Evolutionary conservation across 1,284 basidiomycete genomes (phyloP), one percentile per base, ranked within the genome.

Genomic region (Microbotryum intermedium): DNA sequence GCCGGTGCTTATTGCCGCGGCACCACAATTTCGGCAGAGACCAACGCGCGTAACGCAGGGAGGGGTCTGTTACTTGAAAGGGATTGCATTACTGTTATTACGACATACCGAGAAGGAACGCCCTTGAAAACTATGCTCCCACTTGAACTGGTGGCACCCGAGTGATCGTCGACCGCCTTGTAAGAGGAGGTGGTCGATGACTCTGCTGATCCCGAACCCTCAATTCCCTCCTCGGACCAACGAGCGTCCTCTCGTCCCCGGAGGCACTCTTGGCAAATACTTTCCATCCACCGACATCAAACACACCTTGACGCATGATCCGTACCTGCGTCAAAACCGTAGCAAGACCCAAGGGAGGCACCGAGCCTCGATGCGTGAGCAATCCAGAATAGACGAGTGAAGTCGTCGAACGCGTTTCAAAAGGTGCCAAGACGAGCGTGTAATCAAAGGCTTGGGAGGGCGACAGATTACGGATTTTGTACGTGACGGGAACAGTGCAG

Each of bases 401-500:
- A 16, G 11, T 49, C 30, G 50, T 3, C 18, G 11, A n/a, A 11
- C 6, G 29, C 21, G n/a, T n/a, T 23, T 34, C 25, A 9, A 13
- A 23, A 28, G 8, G 49, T 13, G 26, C 16, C 23, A 4, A 39
- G 20, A 18, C 25, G 28, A 67, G 50, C 9, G n/a, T 23, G 53
- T 52, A 64, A 20, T 46, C 26, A 53, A 67, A 55, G 4, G 62
- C 4, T 10, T 28, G 25, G 0, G 30, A 49, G 0, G 73, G 72
- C 1, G 75, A 76, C 18, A 70, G 66, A 67, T 92, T 93, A 53
- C 82, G 80, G 50, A 93, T 68, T 30, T 74, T 74, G 66, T 90
- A 81, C 6, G 76, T 72, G 13, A 87, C 75, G 0, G 82, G 79
- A 3, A 82, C 73, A 43, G 77, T 76, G 68, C 80, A 83, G 1